Evolutionary conservation across 495 filamentous ascomycete genomes (phyloP).

Genomic region (Tuber borchii): DNA sequence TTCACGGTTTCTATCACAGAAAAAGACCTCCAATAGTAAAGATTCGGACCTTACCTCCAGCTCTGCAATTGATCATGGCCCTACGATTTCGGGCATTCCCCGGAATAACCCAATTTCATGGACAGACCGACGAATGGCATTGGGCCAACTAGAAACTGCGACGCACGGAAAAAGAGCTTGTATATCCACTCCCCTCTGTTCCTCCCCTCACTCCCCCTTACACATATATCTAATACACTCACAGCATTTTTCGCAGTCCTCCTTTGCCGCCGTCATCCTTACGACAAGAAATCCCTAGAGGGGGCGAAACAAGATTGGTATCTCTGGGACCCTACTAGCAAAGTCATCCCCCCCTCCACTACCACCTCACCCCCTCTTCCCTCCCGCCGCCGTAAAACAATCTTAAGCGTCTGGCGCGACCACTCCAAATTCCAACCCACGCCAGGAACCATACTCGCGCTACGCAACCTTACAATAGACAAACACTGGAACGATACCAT

Average conservation of each 20-base stretch:
- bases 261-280: background rate
- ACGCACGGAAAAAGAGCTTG: conserved; percentile 6
- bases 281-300: conserved; percentile 1
- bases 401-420: conserved; percentile 29
- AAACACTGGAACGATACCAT: conserved; percentile 20
- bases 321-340: conserved; percentile 31
- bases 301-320: conserved; percentile 29
- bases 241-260: conserved; percentile 2
- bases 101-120: background rate
- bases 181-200: background rate
- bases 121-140: background rate
- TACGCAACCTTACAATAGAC: conserved; percentile 16
- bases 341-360: conserved; percentile 16
- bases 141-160: background rate
- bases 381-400: conserved; percentile 24
- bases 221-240: background rate
- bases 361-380: conserved; percentile 29
- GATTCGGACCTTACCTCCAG: background rate
- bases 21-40: background rate
- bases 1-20: background rate
- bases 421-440: conserved; percentile 21
- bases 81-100: conserved; percentile 11
- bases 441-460: conserved; percentile 23
- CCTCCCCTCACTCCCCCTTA: background rate
- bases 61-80: conserved; percentile 8